These are phyloP conservation scores for Aspergillus haitiensis DNA, from an alignment of 495 filamentous ascomycete species.

Conservation along the genomic window DNA sequence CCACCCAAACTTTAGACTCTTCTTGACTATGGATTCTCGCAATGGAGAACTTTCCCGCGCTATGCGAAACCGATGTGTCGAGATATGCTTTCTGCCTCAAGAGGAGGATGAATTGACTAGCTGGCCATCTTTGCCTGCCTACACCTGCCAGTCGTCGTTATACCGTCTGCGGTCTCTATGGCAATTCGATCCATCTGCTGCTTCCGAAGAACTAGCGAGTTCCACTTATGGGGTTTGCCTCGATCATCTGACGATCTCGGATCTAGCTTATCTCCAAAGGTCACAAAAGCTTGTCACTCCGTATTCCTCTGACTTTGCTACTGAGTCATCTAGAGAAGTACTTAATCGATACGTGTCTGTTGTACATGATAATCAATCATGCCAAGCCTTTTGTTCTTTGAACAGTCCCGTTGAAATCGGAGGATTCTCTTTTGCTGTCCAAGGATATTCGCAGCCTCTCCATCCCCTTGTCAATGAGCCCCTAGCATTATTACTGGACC, in stretches of 20 bases:
- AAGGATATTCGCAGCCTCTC: constrained; percentile 38
- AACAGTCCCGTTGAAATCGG: constrained; percentile 31
- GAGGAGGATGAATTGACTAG: constrained; percentile 26
- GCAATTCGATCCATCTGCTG: constrained; percentile 30
- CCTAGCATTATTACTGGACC: constrained; percentile 33
- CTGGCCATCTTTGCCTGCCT: constrained; percentile 32
- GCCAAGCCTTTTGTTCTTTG: constrained; percentile 34
- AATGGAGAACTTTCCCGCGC: constrained; percentile 94
- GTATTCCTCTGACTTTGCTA: constrained; percentile 23
- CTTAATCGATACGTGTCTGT: constrained; percentile 36
- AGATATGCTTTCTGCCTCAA: constrained; percentile 68
- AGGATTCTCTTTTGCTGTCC: constrained; percentile 31
- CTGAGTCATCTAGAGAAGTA: constrained; percentile 22
- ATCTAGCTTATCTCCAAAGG: constrained; percentile 48
- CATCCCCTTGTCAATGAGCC: constrained; percentile 50
- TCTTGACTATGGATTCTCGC: constrained; percentile 89
- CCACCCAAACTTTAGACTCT: constrained; percentile 86
- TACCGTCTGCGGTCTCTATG: constrained; percentile 53
- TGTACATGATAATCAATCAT: constrained; percentile 42
- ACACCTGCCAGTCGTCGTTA: constrained; percentile 49
- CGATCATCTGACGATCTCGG: constrained; percentile 57
- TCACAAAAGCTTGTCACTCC: constrained; percentile 29
- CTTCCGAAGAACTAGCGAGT: constrained; percentile 23
- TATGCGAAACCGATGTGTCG: constrained; percentile 93
- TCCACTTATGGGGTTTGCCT: constrained; percentile 41